Percentiles rank a stretch among this genome's conserved stretches.
Conservation (phyloP, 306 rosid species). For the Dryas octopetala region DNA sequence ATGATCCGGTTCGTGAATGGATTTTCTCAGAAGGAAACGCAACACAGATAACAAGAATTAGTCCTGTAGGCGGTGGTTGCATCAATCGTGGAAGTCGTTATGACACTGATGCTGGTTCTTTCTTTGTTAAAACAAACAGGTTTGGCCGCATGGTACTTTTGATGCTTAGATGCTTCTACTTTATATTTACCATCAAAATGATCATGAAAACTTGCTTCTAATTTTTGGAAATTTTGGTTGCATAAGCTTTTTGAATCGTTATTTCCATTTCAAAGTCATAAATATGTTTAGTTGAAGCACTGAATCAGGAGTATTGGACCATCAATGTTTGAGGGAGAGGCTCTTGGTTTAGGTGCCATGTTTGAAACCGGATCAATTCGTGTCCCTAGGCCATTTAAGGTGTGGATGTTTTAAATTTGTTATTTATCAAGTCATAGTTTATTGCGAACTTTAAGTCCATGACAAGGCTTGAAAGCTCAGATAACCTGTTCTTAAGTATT, state of each 20-base stretch:
- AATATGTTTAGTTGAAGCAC: constrained; percentile 29
- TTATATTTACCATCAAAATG: not conserved
- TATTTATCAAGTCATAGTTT: constrained; percentile 6
- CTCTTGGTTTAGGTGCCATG: constrained; percentile 92
- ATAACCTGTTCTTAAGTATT: constrained; percentile 34
- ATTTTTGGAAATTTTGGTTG: not conserved
- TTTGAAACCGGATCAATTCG: constrained; percentile 67
- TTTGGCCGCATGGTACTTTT: constrained; percentile 26
- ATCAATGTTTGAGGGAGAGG: constrained; percentile 94
- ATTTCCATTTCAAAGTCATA: constrained; percentile 2
- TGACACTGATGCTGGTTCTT: constrained; percentile 76
- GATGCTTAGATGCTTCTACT: constrained; percentile 3
- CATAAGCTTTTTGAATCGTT: not conserved
- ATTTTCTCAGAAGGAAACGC: constrained; percentile 84
- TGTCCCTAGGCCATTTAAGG: constrained; percentile 93
- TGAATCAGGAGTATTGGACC: constrained; percentile 85
- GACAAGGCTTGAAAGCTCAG: constrained; percentile 17
- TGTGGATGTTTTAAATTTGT: constrained; percentile 23
- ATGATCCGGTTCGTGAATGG: constrained; percentile 90
- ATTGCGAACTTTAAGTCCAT: not conserved
- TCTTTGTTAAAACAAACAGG: constrained; percentile 98
- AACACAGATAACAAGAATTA: constrained; percentile 62
- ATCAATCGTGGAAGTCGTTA: constrained; percentile 78
- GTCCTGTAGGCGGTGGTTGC: constrained; percentile 93
- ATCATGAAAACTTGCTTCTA: constrained; percentile 5